A percentile compares a stretch with the other conserved stretches of the same genome.
phyloP scores from a whole-genome alignment of 1,139 yeast genomes.

The Pichia sp. region DNA sequence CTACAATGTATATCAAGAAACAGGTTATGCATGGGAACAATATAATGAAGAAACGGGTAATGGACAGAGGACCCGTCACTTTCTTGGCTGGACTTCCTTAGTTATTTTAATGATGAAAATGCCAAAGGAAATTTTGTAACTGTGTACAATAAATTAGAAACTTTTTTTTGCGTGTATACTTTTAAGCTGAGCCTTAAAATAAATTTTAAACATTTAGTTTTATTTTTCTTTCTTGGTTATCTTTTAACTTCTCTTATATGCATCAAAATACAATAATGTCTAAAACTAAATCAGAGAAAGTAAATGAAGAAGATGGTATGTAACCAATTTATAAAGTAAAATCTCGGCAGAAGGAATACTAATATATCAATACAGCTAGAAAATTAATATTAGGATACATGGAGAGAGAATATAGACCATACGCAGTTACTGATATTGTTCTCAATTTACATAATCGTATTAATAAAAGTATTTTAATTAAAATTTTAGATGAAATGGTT shows the following conservation, averaged over 20 bases:
- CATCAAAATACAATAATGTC: no score
- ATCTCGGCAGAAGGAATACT: not conserved
- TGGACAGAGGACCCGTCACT: slow-evolving; percentile 81
- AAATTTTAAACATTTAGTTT: no score
- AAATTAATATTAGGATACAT: slow-evolving; percentile 27
- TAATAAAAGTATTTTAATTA: slow-evolving; percentile 28
- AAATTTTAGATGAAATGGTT: slow-evolving; percentile 30
- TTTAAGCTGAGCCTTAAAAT: slow-evolving; percentile 5
- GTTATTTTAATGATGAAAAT: slow-evolving; percentile 75
- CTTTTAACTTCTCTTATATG: not conserved
- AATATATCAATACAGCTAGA: slow-evolving; percentile 12
- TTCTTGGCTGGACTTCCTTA: slow-evolving; percentile 91
- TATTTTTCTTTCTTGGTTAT: no score
- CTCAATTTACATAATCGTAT: slow-evolving; percentile 34
- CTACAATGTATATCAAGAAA: slow-evolving; percentile 56
- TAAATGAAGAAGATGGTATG: slow-evolving; percentile 13
- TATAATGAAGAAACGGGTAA: slow-evolving; percentile 72
- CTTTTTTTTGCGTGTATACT: no score
- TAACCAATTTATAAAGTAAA: not conserved
- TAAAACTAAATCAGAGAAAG: slow-evolving; percentile 6
- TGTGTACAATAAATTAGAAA: no score
- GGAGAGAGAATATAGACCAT: slow-evolving; percentile 36
- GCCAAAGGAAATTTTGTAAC: slow-evolving; percentile 40
- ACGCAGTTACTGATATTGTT: slow-evolving; percentile 35
- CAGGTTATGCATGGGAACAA: slow-evolving; percentile 90